Evolutionary conservation across 1,284 basidiomycete genomes (phyloP), one percentile per base, ranked within the genome.

Genomic region (Leccinum ambiguum): DNA sequence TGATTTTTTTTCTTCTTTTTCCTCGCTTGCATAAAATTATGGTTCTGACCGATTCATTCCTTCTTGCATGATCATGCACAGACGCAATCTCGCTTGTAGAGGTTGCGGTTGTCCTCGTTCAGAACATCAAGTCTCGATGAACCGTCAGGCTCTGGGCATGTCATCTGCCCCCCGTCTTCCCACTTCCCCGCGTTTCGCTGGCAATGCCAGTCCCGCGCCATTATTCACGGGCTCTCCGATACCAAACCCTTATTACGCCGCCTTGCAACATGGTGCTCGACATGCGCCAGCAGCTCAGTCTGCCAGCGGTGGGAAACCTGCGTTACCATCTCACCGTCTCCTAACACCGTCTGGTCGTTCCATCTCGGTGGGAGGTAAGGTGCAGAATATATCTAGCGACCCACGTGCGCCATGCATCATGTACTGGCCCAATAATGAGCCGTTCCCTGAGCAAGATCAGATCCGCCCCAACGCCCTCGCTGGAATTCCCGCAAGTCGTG

Each of bases 351-450:
- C 89, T 16, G 91, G 91, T 1, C 84, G 88, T 16, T 84, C 86
- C 7, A 87, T 93, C 68, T 86, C 88, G 56, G 76, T 84, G 30
- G 90, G 90, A 62, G 91, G 91, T 9, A 85, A 85, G 67, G 90
- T 93, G 13, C 89, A 88, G 70, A 92, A 93, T 71, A 76, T 93
- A 66, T 92, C 90, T 18, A 78, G 70, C 48, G 89, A 93, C 71
- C 89, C 90, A 11, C 73, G 87, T 56, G 70, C 78, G 45, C 89
- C 91, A 2, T 91, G 91, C 70, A 82, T 92, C 77, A 88, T 93
- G 86, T 93, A 89, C 72, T 93, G 91, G 92, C 91, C 92, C 6
- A 91, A 92, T 75, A 93, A 93, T 69, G 91, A 93, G 72, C 84
- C 89, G 2, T 80, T 91, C 66, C 91, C 92, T 0, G 87, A 90